A percentile compares a stretch with the other conserved stretches of the same genome.
These are phyloP conservation scores for Fusarium xyrophilum DNA, from an alignment of 2,329 filamentous ascomycete genomes.

Conservation along the genomic window DNA sequence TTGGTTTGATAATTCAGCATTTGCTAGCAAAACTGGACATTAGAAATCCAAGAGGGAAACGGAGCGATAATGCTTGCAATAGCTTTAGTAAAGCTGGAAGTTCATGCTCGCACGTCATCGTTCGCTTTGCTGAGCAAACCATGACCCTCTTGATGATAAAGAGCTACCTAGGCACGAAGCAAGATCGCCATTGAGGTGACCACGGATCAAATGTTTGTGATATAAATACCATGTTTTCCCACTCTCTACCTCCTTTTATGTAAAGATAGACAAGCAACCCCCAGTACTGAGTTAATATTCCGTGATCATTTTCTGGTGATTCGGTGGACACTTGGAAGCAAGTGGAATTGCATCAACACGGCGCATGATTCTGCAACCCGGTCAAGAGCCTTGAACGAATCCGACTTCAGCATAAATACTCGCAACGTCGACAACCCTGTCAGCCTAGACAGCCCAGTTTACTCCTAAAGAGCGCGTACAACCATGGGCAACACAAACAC, in stretches of 20 bases:
- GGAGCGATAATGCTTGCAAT: background rate
- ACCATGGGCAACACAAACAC: slow-evolving; percentile 33
- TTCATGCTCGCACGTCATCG: slow-evolving; percentile 12
- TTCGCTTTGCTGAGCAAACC: slow-evolving; percentile 6
- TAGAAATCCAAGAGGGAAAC: background rate
- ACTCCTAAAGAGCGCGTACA: background rate
- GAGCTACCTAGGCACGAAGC: background rate
- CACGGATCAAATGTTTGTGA: background rate
- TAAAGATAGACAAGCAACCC: background rate
- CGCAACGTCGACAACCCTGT: background rate
- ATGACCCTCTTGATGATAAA: background rate
- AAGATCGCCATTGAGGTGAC: background rate
- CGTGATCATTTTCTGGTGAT: background rate
- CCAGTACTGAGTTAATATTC: background rate
- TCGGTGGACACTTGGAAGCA: background rate
- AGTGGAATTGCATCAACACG: slow-evolving; percentile 3
- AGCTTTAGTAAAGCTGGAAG: background rate
- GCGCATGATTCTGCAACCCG: background rate
- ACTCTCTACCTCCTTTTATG: background rate
- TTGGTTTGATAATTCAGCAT: slow-evolving; percentile 28
- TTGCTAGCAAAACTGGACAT: background rate
- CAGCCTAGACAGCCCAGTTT: background rate
- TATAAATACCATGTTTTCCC: background rate
- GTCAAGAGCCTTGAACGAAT: background rate
- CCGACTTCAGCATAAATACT: slow-evolving; percentile 12